Evolutionary conservation across 2,329 filamentous ascomycete genomes (phyloP), one percentile per base, ranked within the genome.

Genomic region (Sarocladiaceae sp.): DNA sequence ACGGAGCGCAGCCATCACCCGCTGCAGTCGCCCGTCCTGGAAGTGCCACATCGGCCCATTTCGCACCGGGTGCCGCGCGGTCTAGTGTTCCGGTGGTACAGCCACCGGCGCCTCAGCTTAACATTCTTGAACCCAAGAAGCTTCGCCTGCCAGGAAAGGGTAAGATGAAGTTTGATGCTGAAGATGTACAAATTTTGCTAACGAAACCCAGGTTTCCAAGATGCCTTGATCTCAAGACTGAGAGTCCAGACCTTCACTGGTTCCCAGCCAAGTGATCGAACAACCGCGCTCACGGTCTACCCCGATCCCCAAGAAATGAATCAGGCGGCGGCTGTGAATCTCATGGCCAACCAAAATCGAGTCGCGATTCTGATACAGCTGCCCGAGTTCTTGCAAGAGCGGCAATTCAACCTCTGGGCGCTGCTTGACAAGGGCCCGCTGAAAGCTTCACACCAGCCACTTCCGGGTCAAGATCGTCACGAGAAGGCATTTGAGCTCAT

Each of bases 401-500:
- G 87, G 24, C 80, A 87, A 42, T 88, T 86, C 65, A 88, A 83
- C 57, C 66, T 93, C 27, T 89, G 88, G 58, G 83, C 89, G 26
- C 73, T 80, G 2, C 73, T 85, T 39, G 86, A 90, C 55, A 78
- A 74, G 32, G 74, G 78, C 42, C 73, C 83, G 6, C 70, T 84
- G n/a, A 69, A 67, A 33, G 70, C 63, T 33, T 53, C 57, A 35
- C 59, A 50, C 29, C 62, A 64, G 27, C 74, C 76, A 49, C 69
- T 74, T 19, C 72, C 76, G 3, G 73, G 78, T 18, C 78, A 80
- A 43, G 69, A 74, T 53, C 71, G 64, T 37, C 70, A 72, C 47
- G 79, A 79, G 50, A 81, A 83, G n/a, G 67, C 85, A 1, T 95
- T 88, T 54, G 89, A 95, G 53, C 75, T 82, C 6, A 77, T 77